Evolutionary conservation across 2,329 filamentous ascomycete species (phyloP), one percentile per base, ranked within the genome.

Genomic region (Sporothrix protearum): DNA sequence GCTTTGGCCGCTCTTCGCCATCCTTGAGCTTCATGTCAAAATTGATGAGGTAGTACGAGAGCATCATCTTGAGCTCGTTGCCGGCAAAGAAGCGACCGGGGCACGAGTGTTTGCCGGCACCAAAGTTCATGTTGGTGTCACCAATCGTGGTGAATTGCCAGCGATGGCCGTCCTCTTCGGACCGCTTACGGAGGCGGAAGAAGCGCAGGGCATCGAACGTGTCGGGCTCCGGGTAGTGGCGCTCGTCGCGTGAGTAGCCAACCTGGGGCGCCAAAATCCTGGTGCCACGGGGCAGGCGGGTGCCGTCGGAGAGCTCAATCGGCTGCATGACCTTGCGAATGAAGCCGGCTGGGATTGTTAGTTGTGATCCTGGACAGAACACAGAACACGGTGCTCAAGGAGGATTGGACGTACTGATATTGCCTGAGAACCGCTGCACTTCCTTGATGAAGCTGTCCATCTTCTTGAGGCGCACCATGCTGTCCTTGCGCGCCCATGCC

Each of bases 361-460:
- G 68, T 5, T n/a, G 9, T 10, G 25, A n/a, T 30, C 16, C 33
- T 30, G n/a, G n/a, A n/a, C n/a, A n/a, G n/a, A 55, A 67, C 14
- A 22, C 5, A 12, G n/a, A 12, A n/a, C n/a, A n/a, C n/a, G 57
- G 45, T 55, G 10, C 7, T 22, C 7, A 36, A 42, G 42, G 12
- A 28, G 14, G 3, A n/a, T n/a, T n/a, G n/a, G 22, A 76, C 81
- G 74, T 74, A 83, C 81, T 83, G 69, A 83, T 82, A 36, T 83
- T 83, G 42, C 82, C 82, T 3, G 78, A 77, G 5, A 82, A 73
- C 8, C 83, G 79, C 75, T 80, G 78, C 33, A 79, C 78, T 75
- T 85, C 83, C 73, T 82, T 83, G 78, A 85, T 83, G 76, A 85
- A 85, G 74, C 83, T 84, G 75, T 85, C 83, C 75, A 84, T 75